Conservation (phyloP, 331 rosid species). For the Spiraea crenata region DNA sequence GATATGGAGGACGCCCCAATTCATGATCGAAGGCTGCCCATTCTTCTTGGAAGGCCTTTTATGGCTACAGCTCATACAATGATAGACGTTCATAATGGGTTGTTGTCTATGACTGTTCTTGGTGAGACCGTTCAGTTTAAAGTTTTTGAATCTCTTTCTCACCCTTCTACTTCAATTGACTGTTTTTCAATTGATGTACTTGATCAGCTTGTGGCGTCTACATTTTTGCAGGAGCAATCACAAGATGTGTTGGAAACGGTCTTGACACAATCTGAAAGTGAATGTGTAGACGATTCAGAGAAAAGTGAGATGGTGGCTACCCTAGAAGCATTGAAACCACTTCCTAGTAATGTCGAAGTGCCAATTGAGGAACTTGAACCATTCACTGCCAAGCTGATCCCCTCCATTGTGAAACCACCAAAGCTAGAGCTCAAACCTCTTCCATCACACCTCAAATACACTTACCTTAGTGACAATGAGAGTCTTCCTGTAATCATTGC, state of each 20-base stretch:
- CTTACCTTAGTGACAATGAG: not conserved
- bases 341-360: not conserved
- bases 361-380: not conserved
- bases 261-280: not conserved
- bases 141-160: too few species aligned
- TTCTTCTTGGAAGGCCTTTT: not conserved
- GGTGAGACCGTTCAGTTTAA: too few species aligned
- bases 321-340: not conserved
- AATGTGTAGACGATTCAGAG: not conserved
- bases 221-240: too few species aligned
- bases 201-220: too few species aligned
- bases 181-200: too few species aligned
- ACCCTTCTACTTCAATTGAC: too few species aligned
- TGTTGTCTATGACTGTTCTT: not conserved
- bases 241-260: too few species aligned
- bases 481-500: not conserved
- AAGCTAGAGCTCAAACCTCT: not conserved
- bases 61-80: not conserved
- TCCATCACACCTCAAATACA: not conserved
- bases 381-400: not conserved
- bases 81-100: not conserved
- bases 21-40: not conserved
- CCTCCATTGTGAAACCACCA: constrained; percentile 6
- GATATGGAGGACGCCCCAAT: not conserved
- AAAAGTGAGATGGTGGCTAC: not conserved